Conservation (phyloP, 768 basidiomycete species). For the Tephrocybe sp. region DNA sequence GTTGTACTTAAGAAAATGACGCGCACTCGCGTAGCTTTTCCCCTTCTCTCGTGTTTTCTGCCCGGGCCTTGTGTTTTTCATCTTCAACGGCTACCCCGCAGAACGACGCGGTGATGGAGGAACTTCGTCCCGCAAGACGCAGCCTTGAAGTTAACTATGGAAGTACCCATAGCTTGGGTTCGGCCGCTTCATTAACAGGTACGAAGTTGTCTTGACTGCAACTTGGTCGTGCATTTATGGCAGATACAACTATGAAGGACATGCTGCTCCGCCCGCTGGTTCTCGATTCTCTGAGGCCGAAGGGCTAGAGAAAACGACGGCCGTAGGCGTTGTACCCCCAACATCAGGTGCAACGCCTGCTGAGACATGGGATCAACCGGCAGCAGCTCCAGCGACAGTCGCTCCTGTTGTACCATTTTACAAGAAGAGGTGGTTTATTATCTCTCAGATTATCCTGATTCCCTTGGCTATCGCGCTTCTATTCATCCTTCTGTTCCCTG, state of each 20-base stretch:
- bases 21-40: constrained; percentile 4
- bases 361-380: constrained; percentile 17
- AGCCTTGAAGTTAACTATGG: constrained; percentile 29
- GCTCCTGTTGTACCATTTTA: constrained; percentile 45
- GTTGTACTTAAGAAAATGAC: constrained; percentile 14
- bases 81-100: constrained; percentile 7
- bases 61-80: constrained; percentile 11
- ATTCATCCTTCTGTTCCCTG: constrained; percentile 69
- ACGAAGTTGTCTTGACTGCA: not conserved
- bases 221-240: not conserved
- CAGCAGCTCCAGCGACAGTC: constrained; percentile 17
- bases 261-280: constrained; percentile 33
- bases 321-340: constrained; percentile 19
- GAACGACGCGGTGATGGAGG: constrained; percentile 32
- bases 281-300: constrained; percentile 23
- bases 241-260: constrained; percentile 21
- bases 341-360: constrained; percentile 12
- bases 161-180: constrained; percentile 30
- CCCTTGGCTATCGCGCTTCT: constrained; percentile 60
- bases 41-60: constrained; percentile 18
- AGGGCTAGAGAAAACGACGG: constrained; percentile 24
- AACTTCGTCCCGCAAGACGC: constrained; percentile 30
- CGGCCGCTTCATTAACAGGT: constrained; percentile 36
- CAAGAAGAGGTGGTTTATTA: constrained; percentile 65
- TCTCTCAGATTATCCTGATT: constrained; percentile 48